A percentile compares a stretch with the other conserved stretches of the same genome.
phyloP scores from a whole-genome alignment of 1,284 basidiomycete genomes.

The Papiliotrema terrestris region DNA sequence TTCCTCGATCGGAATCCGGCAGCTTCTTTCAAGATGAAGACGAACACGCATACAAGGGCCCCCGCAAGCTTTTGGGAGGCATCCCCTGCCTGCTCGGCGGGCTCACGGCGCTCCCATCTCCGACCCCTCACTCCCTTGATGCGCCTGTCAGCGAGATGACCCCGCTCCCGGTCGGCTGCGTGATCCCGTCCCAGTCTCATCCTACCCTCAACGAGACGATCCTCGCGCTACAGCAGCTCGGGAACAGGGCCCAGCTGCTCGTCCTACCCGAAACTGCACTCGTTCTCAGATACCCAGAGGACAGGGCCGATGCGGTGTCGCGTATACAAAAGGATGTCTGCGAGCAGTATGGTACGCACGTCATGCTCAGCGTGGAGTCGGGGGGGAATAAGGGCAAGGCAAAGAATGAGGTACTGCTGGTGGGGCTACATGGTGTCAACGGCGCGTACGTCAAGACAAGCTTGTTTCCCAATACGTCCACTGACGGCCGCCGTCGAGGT shows the following conservation, averaged over 20 bases:
- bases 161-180: conserved; percentile 18
- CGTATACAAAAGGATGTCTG: conserved; percentile 3
- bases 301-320: conserved; percentile 6
- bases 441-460: conserved; percentile 16
- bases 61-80: not conserved
- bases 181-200: conserved; percentile 5
- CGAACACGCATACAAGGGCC: not conserved
- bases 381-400: not conserved
- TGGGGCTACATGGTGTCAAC: conserved; percentile 15
- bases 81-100: not conserved
- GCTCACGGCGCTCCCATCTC: not conserved
- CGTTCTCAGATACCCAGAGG: not conserved
- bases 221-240: conserved; percentile 3
- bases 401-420: conserved; percentile 14
- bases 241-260: conserved; percentile 11
- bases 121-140: not conserved
- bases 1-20: too few relatives aligned
- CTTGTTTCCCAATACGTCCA: conserved; percentile 13
- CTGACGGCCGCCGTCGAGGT: too few relatives aligned
- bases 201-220: conserved; percentile 7
- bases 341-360: conserved; percentile 8
- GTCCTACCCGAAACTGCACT: conserved; percentile 19
- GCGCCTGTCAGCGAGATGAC: conserved; percentile 5
- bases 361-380: conserved; percentile 11
- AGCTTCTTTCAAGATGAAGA: not conserved